phyloP scores from a whole-genome alignment of 768 basidiomycete genomes.

The Auricularia sp. region DNA sequence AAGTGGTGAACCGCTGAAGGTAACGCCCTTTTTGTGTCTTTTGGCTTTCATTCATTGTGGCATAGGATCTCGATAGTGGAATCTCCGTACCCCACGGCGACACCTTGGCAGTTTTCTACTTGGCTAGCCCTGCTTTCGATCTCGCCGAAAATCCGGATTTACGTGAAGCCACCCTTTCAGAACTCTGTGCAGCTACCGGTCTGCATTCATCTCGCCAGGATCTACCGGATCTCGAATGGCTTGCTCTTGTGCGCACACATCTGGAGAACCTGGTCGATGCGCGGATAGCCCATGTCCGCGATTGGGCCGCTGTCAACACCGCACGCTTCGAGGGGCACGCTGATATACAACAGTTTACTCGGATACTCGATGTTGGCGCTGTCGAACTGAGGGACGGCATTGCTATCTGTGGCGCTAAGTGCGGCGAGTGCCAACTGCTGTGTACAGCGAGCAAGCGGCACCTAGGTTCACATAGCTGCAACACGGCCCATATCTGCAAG shows the following conservation, averaged over 20 bases:
- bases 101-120: slow-evolving; percentile 28
- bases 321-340: slow-evolving; percentile 36
- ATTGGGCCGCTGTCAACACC: slow-evolving; percentile 44
- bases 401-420: slow-evolving; percentile 41
- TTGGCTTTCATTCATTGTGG: neutral
- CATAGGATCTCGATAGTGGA: slow-evolving; percentile 46
- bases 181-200: slow-evolving; percentile 23
- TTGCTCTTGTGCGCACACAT: slow-evolving; percentile 25
- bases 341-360: slow-evolving; percentile 25
- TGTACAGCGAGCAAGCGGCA: slow-evolving; percentile 41
- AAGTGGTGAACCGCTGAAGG: slow-evolving; percentile 42
- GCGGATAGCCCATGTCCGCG: slow-evolving; percentile 37
- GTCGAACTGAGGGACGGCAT: slow-evolving; percentile 38
- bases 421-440: slow-evolving; percentile 36
- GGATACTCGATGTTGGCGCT: slow-evolving; percentile 31
- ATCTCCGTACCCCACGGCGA: slow-evolving; percentile 28
- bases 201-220: slow-evolving; percentile 23
- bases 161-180: slow-evolving; percentile 19
- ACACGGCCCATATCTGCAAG: slow-evolving; percentile 38
- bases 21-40: slow-evolving; percentile 11
- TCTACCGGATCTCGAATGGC: slow-evolving; percentile 34
- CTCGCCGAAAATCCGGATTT: slow-evolving; percentile 5
- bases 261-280: slow-evolving; percentile 31
- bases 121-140: slow-evolving; percentile 9
- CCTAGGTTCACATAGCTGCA: slow-evolving; percentile 38